phyloP scores from a whole-genome alignment of 2,329 filamentous ascomycete species.

The Epicoccum sorghinum region DNA sequence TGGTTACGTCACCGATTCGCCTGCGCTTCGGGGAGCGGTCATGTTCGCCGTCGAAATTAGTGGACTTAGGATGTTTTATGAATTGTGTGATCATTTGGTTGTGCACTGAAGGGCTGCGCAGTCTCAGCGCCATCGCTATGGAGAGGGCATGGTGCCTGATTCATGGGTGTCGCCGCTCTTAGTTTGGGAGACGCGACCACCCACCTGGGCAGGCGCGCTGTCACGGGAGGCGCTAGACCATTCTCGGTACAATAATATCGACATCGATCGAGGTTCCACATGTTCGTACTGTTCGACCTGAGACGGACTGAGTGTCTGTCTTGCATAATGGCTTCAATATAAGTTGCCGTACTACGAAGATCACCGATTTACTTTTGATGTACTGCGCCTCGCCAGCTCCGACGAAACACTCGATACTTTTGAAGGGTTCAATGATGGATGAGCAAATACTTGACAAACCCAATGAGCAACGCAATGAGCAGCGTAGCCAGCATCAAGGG shows the following conservation, averaged over 20 bases:
- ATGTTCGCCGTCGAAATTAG: conserved; percentile 49
- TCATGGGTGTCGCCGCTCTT: conserved; percentile 1
- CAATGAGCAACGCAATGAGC: no score
- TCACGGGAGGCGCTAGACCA: conserved; percentile 19
- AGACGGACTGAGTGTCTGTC: no score
- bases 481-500: no score
- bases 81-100: conserved; percentile 56
- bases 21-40: conserved; percentile 53
- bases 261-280: neutral
- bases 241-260: neutral
- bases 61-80: conserved; percentile 53
- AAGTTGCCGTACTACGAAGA: no score
- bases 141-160: conserved; percentile 5
- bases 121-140: conserved; percentile 45
- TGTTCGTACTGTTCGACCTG: neutral
- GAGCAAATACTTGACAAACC: no score
- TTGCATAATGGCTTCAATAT: no score
- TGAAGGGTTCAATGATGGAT: no score
- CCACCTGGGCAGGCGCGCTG: conserved; percentile 6
- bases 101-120: conserved; percentile 52
- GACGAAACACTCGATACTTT: no score
- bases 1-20: conserved; percentile 37
- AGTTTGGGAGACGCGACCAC: conserved; percentile 14
- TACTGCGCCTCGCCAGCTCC: no score
- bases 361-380: no score